Conservation (phyloP, 2,329 filamentous ascomycete species). For the Lachnellula arida region DNA sequence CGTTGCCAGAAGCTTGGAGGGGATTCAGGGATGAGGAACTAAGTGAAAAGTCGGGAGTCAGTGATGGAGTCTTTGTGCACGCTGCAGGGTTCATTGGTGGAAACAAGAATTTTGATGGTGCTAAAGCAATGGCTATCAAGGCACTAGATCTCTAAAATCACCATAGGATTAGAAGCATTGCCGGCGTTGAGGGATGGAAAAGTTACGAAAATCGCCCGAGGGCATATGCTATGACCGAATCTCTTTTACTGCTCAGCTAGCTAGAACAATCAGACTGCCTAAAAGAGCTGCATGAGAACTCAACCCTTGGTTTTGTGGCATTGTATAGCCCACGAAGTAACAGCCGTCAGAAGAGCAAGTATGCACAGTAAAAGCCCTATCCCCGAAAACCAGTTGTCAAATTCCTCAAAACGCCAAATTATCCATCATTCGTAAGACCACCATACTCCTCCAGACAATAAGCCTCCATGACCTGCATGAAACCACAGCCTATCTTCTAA, state of each 20-base stretch:
- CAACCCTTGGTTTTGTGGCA: constrained; percentile 3
- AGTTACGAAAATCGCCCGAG: constrained; percentile 1
- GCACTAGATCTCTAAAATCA: constrained; percentile 46
- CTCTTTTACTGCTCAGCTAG: neutral
- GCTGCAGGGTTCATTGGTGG: constrained; percentile 95
- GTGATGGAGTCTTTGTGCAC: constrained; percentile 86
- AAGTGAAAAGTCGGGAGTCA: constrained; percentile 63
- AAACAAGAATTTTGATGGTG: constrained; percentile 87
- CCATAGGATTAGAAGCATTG: constrained; percentile 15
- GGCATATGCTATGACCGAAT: neutral
- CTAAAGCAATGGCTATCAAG: constrained; percentile 77
- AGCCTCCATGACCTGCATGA: neutral
- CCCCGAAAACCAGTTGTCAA: constrained; percentile 14
- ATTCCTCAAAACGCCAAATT: constrained; percentile 22
- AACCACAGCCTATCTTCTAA: constrained; percentile 48
- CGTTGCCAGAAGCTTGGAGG: constrained; percentile 86
- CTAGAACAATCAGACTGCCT: constrained; percentile 2
- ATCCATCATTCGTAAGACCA: constrained; percentile 18
- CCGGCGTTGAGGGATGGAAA: constrained; percentile 20
- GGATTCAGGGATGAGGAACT: constrained; percentile 84
- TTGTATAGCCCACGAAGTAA: neutral
- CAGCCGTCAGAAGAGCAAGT: constrained; percentile 12
- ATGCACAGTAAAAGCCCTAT: constrained; percentile 21
- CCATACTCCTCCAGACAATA: constrained; percentile 5
- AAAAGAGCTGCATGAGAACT: constrained; percentile 1